These are phyloP conservation scores for Suillus occidentalis DNA, from an alignment of 768 basidiomycete genomes.

Conservation along the genomic window DNA sequence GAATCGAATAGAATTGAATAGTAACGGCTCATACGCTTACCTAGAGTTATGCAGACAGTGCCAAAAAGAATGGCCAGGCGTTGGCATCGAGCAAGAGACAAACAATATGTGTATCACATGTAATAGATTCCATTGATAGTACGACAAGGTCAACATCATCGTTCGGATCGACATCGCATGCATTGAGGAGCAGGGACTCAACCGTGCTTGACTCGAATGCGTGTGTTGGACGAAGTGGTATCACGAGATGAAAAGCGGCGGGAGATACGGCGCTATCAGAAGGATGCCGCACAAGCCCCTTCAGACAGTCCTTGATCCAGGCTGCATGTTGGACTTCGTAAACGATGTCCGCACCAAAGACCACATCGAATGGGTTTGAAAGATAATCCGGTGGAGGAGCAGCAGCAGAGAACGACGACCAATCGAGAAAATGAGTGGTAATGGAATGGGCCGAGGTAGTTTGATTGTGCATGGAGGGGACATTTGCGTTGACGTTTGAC, in stretches of 20 bases:
- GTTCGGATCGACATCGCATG: conserved; percentile 11
- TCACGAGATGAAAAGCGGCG: conserved; percentile 63
- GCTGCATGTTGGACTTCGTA: conserved; percentile 50
- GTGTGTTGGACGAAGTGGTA: conserved; percentile 74
- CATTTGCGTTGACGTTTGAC: conserved; percentile 42
- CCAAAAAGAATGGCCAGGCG: no score
- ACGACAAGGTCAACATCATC: conserved; percentile 43
- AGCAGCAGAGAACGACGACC: conserved; percentile 31
- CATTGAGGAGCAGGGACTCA: conserved; percentile 50
- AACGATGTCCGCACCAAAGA: conserved; percentile 55
- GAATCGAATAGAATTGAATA: no score
- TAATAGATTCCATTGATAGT: conserved; percentile 50
- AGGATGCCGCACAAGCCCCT: conserved; percentile 34
- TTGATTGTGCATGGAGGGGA: conserved; percentile 12
- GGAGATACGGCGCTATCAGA: background rate
- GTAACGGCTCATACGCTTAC: background rate
- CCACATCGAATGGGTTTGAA: conserved; percentile 43
- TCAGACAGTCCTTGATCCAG: conserved; percentile 47
- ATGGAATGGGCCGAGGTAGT: conserved; percentile 18
- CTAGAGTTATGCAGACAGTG: no score
- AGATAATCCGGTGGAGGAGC: conserved; percentile 24
- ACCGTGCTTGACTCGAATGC: conserved; percentile 56
- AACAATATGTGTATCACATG: conserved; percentile 48
- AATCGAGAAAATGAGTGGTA: conserved; percentile 36
- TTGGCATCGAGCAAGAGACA: no score